Percentiles rank a stretch among this genome's conserved stretches.
phyloP scores from a whole-genome alignment of 805 yeast species.

The Kuraishia ogatae region DNA sequence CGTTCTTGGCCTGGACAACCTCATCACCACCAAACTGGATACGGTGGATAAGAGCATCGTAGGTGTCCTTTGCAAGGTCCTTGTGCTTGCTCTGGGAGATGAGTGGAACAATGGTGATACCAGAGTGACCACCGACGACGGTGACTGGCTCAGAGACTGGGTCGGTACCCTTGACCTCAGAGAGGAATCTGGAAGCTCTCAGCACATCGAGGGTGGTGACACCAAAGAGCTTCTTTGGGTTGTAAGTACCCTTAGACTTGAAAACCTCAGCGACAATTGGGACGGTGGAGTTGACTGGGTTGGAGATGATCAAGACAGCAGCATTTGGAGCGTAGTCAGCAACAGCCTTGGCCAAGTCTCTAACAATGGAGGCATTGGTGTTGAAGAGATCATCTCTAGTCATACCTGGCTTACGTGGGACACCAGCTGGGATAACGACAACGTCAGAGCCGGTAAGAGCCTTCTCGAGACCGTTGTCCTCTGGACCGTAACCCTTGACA shows the following conservation, averaged over 20 bases:
- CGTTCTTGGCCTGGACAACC: conserved; percentile 78
- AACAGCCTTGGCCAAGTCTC: conserved; percentile 81
- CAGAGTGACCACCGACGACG: conserved; percentile 97
- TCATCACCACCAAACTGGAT: conserved; percentile 93
- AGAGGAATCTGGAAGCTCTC: conserved; percentile 80
- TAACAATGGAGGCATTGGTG: conserved; percentile 92
- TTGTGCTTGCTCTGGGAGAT: conserved; percentile 76
- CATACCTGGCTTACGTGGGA: conserved; percentile 98
- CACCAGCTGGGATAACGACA: conserved; percentile 94
- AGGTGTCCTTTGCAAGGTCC: conserved; percentile 52
- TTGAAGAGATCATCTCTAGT: conserved; percentile 95
- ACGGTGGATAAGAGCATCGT: conserved; percentile 68
- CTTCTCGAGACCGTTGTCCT: conserved; percentile 54
- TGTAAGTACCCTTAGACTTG: conserved; percentile 77
- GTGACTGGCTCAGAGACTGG: conserved; percentile 72
- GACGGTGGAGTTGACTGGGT: conserved; percentile 96
- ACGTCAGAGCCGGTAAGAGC: conserved; percentile 79
- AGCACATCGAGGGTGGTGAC: conserved; percentile 91
- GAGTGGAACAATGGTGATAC: conserved; percentile 91
- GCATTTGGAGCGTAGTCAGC: conserved; percentile 84
- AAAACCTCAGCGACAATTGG: conserved; percentile 93
- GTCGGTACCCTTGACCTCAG: conserved; percentile 59
- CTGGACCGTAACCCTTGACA: conserved; percentile 85
- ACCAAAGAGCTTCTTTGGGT: conserved; percentile 90
- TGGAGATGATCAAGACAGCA: conserved; percentile 72